Evolutionary conservation across 495 filamentous ascomycete species (phyloP).

Genomic region (Copromyces sp.): DNA sequence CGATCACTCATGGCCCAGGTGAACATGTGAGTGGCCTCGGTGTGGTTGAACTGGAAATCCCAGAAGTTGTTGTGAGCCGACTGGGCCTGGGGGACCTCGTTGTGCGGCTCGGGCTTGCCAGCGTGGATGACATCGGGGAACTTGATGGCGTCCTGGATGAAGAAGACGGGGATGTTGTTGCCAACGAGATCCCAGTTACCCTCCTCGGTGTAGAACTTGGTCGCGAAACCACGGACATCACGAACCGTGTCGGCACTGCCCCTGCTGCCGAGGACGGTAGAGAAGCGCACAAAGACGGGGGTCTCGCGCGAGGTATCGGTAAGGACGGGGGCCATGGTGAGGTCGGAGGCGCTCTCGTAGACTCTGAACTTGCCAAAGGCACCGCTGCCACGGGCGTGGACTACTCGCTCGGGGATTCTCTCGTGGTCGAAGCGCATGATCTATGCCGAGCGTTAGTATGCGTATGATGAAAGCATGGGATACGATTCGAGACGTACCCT

Average conservation of each 20-base stretch:
- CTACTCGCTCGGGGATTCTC: conserved; percentile 78
- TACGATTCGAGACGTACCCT: conserved; percentile 41
- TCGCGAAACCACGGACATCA: conserved; percentile 72
- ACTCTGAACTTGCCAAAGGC: conserved; percentile 80
- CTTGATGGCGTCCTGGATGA: conserved; percentile 64
- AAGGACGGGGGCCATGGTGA: conserved; percentile 61
- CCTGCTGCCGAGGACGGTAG: conserved; percentile 67
- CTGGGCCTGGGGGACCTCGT: conserved; percentile 50
- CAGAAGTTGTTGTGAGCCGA: conserved; percentile 57
- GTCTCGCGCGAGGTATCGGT: conserved; percentile 74
- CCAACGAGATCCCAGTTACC: conserved; percentile 55
- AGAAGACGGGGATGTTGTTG: conserved; percentile 59
- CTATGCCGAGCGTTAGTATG: conserved; percentile 25
- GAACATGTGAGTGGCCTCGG: conserved; percentile 77
- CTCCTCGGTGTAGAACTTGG: conserved; percentile 63
- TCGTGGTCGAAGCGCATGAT: conserved; percentile 80
- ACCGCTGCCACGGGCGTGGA: conserved; percentile 75
- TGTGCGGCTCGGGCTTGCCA: conserved; percentile 75
- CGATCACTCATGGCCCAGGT: conserved; percentile 76
- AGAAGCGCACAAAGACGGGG: conserved; percentile 73
- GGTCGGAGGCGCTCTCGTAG: conserved; percentile 55
- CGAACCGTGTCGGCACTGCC: conserved; percentile 74
- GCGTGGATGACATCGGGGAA: conserved; percentile 71
- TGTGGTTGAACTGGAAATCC: conserved; percentile 53
- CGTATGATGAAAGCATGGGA: neutral